phyloP scores from a whole-genome alignment of 331 rosid species.

The Malus hybrid region DNA sequence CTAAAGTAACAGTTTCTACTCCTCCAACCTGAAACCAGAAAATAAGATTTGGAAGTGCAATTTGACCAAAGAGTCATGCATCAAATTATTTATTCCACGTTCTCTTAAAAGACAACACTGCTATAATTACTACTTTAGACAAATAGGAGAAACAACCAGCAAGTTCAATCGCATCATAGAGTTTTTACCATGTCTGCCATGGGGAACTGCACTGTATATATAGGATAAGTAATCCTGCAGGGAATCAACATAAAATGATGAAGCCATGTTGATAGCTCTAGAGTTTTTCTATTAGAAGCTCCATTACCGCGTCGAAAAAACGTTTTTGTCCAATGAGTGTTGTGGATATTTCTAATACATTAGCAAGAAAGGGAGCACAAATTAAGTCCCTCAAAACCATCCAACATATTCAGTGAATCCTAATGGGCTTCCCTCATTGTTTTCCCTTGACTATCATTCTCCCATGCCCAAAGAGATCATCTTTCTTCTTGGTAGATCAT shows the following conservation, averaged over 20 bases:
- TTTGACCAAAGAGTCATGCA: background rate
- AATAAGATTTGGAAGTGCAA: conserved; percentile 14
- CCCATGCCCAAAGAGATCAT: background rate
- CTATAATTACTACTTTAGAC: background rate
- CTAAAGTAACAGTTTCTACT: conserved; percentile 49
- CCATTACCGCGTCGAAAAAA: background rate
- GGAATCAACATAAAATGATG: background rate
- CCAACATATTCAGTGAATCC: background rate
- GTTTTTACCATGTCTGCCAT: background rate
- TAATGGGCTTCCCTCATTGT: background rate
- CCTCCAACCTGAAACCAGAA: conserved; percentile 48
- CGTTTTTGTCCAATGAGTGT: background rate
- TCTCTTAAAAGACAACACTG: background rate
- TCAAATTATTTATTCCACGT: background rate
- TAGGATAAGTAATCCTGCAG: background rate
- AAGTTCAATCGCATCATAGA: background rate
- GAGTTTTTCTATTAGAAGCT: background rate
- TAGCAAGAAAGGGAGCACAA: background rate
- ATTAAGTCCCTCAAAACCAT: background rate
- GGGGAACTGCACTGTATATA: background rate
- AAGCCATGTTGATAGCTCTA: background rate
- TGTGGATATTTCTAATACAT: background rate
- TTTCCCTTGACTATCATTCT: background rate
- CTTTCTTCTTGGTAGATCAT: background rate
- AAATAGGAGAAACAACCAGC: background rate